Conservation (phyloP, 2,329 filamentous ascomycete species). For the Saccharata proteae region DNA sequence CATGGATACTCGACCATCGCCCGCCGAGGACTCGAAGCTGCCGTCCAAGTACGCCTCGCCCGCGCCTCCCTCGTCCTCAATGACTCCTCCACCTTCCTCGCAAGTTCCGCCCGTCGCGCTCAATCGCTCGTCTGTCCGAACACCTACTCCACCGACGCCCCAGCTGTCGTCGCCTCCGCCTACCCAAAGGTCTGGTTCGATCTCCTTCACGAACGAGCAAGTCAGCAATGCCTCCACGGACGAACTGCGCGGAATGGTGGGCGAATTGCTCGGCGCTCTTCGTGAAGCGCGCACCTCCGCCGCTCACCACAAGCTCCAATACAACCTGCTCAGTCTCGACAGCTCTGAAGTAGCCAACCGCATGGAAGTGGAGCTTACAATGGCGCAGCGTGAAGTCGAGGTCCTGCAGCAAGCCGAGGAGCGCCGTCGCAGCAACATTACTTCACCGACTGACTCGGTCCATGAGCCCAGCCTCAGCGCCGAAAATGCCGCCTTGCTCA, state of each 20-base stretch:
- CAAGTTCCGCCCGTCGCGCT: slow-evolving; percentile 35
- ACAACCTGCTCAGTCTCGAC: slow-evolving; percentile 72
- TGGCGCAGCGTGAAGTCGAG: slow-evolving; percentile 79
- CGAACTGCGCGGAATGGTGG: slow-evolving; percentile 42
- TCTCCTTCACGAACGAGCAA: slow-evolving; percentile 37
- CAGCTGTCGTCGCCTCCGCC: slow-evolving; percentile 39
- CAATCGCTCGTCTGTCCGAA: slow-evolving; percentile 28
- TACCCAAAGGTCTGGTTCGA: slow-evolving; percentile 14
- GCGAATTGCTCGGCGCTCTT: slow-evolving; percentile 39
- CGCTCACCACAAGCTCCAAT: slow-evolving; percentile 83
- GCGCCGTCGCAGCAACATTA: slow-evolving; percentile 46
- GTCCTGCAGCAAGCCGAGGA: slow-evolving; percentile 66
- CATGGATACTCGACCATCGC: not conserved
- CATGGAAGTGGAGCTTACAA: slow-evolving; percentile 81
- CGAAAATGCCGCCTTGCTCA: slow-evolving; percentile 44
- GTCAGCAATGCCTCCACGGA: slow-evolving; percentile 40
- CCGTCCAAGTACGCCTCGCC: slow-evolving; percentile 25
- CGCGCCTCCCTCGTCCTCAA: slow-evolving; percentile 36
- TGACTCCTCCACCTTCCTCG: slow-evolving; percentile 53
- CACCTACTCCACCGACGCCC: slow-evolving; percentile 39
- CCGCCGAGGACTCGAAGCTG: slow-evolving; percentile 18
- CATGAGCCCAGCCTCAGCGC: slow-evolving; percentile 35
- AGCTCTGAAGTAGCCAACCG: slow-evolving; percentile 75
- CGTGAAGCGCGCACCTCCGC: slow-evolving; percentile 67
- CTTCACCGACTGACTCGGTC: slow-evolving; percentile 40